A percentile compares a stretch with the other conserved stretches of the same genome.
Evolutionary conservation across 169 alveolate genomes (phyloP).

Genomic region (Babesia ovata): DNA sequence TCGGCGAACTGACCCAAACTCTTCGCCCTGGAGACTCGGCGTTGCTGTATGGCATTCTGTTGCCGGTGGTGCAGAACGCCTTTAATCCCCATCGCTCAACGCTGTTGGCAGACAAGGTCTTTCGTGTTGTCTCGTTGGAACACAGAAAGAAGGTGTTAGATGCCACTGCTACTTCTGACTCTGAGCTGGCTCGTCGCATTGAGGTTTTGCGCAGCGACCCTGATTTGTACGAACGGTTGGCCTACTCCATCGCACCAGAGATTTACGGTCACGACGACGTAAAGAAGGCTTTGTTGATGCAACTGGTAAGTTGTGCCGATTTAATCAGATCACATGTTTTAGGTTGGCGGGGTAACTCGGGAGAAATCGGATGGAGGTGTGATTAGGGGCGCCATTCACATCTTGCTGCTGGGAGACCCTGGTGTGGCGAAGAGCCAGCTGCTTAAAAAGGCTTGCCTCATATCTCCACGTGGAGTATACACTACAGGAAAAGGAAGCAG

Average conservation of each 20-base stretch:
- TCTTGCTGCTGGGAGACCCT: slow-evolving; percentile 95
- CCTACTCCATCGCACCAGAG: slow-evolving; percentile 97
- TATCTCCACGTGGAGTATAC: slow-evolving; percentile 92
- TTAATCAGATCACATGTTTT: not conserved
- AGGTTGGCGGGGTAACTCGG: slow-evolving; percentile 92
- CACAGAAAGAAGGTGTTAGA: slow-evolving; percentile 85
- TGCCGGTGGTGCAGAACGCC: slow-evolving; percentile 85
- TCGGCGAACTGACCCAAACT: slow-evolving; percentile 80
- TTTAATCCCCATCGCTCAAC: slow-evolving; percentile 71
- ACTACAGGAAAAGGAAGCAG: slow-evolving; percentile 95
- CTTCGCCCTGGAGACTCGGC: slow-evolving; percentile 78
- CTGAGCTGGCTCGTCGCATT: slow-evolving; percentile 69
- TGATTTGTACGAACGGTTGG: slow-evolving; percentile 87
- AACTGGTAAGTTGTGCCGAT: slow-evolving; percentile 68
- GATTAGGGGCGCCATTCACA: slow-evolving; percentile 98
- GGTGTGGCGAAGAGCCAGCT: slow-evolving; percentile 98
- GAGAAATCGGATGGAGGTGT: slow-evolving; percentile 93
- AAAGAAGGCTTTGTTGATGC: slow-evolving; percentile 92
- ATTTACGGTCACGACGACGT: slow-evolving; percentile 96
- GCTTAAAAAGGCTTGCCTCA: slow-evolving; percentile 87
- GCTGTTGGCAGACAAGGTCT: slow-evolving; percentile 81
- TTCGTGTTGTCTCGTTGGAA: slow-evolving; percentile 81
- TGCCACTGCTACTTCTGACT: slow-evolving; percentile 54
- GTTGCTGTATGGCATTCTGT: slow-evolving; percentile 85
- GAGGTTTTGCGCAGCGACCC: slow-evolving; percentile 75